A percentile compares a stretch with the other conserved stretches of the same genome.
Evolutionary conservation across 1,139 yeast genomes (phyloP).

Genomic region (Yamadazyma sp.): DNA sequence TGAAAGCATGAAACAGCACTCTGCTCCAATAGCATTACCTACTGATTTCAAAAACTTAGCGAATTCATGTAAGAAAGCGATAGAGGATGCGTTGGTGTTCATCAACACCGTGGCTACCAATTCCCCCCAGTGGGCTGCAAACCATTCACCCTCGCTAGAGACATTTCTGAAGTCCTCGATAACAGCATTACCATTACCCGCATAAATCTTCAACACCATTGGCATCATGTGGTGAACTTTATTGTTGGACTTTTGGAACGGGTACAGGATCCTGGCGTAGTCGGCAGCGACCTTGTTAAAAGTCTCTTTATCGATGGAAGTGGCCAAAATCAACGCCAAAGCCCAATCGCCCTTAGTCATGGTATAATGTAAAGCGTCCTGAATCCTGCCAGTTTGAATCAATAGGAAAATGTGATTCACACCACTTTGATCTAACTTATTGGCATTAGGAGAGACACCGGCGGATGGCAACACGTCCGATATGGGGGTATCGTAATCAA

Average conservation of each 20-base stretch:
- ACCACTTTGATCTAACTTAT: conserved; percentile 38
- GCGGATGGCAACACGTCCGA: conserved; percentile 17
- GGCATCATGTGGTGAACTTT: conserved; percentile 58
- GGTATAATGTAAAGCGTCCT: conserved; percentile 64
- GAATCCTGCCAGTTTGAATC: conserved; percentile 64
- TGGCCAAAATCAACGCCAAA: conserved; percentile 69
- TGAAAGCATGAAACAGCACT: conserved; percentile 49
- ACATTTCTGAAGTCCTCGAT: conserved; percentile 49
- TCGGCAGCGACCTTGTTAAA: conserved; percentile 59
- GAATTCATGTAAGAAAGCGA: conserved; percentile 51
- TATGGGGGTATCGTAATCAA: conserved; percentile 24
- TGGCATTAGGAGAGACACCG: conserved; percentile 30
- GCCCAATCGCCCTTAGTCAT: conserved; percentile 74
- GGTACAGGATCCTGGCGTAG: conserved; percentile 37
- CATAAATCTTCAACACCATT: conserved; percentile 59
- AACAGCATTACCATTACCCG: conserved; percentile 60
- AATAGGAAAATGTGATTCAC: conserved; percentile 33
- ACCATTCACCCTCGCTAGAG: conserved; percentile 48
- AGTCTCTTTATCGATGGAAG: conserved; percentile 59
- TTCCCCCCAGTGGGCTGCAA: conserved; percentile 52
- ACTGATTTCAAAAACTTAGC: conserved; percentile 49
- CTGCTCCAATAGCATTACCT: conserved; percentile 40
- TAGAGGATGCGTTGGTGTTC: conserved; percentile 35
- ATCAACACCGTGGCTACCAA: conserved; percentile 46
- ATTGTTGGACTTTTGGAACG: conserved; percentile 41